These are phyloP conservation scores for Boletus sp. DNA, from an alignment of 768 basidiomycete genomes.

Conservation along the genomic window DNA sequence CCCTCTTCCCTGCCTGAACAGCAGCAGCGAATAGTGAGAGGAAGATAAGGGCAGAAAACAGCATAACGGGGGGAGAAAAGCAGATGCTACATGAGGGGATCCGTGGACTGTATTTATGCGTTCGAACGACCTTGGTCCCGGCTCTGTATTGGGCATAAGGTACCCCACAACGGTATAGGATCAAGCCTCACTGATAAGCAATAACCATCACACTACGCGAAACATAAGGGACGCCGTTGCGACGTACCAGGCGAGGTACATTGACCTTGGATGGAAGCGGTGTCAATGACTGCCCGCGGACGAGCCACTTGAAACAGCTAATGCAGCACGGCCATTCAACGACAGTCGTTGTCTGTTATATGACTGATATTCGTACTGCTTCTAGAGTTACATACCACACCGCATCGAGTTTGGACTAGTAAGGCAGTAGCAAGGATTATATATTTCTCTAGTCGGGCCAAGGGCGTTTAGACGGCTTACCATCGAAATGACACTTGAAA, in stretches of 20 bases:
- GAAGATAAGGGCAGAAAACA: conserved; percentile 15
- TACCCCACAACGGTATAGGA: background rate
- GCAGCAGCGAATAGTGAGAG: conserved; percentile 15
- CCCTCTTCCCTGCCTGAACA: conserved; percentile 37
- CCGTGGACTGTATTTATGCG: conserved; percentile 11
- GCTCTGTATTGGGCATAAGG: background rate
- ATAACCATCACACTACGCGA: background rate
- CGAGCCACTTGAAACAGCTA: too few relatives aligned
- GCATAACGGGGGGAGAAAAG: conserved; percentile 11
- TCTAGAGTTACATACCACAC: too few relatives aligned
- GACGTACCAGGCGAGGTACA: background rate
- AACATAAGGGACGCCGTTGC: background rate
- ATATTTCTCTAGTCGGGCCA: too few relatives aligned
- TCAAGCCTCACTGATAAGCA: background rate
- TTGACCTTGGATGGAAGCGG: background rate
- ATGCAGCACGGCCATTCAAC: too few relatives aligned
- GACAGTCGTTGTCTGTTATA: too few relatives aligned
- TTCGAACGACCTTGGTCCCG: background rate
- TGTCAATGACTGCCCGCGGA: background rate
- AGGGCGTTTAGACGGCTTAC: too few relatives aligned
- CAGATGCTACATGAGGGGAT: background rate
- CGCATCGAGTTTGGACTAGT: too few relatives aligned
- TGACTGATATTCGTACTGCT: too few relatives aligned
- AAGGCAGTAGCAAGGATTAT: too few relatives aligned
- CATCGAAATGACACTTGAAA: too few relatives aligned